Conservation (phyloP, 2,329 filamentous ascomycete species). For the Domatiomyces catenatus region DNA sequence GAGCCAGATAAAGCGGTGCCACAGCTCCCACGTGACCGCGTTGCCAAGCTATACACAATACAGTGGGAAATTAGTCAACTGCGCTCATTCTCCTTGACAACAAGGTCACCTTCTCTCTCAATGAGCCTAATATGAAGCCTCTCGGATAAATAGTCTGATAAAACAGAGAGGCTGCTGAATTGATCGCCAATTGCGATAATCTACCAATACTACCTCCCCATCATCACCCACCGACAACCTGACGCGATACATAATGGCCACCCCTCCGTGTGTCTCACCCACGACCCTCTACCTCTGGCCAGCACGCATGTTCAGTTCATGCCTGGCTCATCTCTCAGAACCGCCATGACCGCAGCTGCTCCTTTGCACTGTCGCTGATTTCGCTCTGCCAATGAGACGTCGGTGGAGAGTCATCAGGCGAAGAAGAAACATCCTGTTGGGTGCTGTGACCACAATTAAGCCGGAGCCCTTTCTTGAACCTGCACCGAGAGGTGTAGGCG, state of each 20-base stretch:
- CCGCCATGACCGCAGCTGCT: slow-evolving; percentile 38
- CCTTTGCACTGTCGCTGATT: slow-evolving; percentile 43
- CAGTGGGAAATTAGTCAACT: no score
- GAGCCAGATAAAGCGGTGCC: not conserved
- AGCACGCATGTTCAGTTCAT: not conserved
- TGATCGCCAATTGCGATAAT: not conserved
- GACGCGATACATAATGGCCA: not conserved
- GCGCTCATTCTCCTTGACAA: no score
- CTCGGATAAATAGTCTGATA: no score
- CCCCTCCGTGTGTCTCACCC: not conserved
- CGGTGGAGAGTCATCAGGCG: slow-evolving; percentile 73
- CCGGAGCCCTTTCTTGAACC: slow-evolving; percentile 88
- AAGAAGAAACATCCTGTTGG: slow-evolving; percentile 41
- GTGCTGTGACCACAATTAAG: slow-evolving; percentile 76
- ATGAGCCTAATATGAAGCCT: no score
- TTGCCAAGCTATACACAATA: no score
- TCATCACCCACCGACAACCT: no score
- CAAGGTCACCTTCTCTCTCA: no score
- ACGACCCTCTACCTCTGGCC: not conserved
- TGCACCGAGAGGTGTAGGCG: slow-evolving; percentile 63
- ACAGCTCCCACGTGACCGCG: no score
- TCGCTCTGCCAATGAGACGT: slow-evolving; percentile 48
- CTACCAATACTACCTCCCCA: not conserved
- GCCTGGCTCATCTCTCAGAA: not conserved
- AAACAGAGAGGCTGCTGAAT: not conserved